A percentile compares a stretch with the other conserved stretches of the same genome.
Evolutionary conservation across 139 green algal genomes (phyloP).

Genomic region (Pleodorina starrii): DNA sequence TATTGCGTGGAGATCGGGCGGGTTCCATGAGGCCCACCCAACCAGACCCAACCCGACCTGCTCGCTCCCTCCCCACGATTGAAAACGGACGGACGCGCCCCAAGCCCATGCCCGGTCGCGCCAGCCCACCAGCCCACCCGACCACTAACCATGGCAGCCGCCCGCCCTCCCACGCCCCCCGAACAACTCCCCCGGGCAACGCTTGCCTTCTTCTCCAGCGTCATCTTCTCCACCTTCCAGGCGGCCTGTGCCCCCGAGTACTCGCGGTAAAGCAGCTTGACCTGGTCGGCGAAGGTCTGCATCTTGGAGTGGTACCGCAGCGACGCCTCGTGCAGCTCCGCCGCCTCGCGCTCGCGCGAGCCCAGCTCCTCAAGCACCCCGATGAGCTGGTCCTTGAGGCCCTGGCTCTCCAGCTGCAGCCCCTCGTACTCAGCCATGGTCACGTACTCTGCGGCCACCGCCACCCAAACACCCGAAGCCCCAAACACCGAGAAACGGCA

Average conservation of each 20-base stretch:
- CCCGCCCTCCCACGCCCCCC: not conserved
- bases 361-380: slow-evolving; percentile 66
- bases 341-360: slow-evolving; percentile 63
- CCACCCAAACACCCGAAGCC: not conserved
- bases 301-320: slow-evolving; percentile 62
- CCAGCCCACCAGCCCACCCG: too few relatives aligned
- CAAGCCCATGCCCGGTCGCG: too few relatives aligned
- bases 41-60: too few relatives aligned
- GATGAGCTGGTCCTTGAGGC: slow-evolving; percentile 70
- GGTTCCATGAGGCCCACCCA: too few relatives aligned
- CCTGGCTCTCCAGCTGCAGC: slow-evolving; percentile 52
- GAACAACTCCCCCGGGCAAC: not conserved
- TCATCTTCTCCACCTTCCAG: slow-evolving; percentile 64
- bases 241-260: slow-evolving; percentile 51
- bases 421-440: slow-evolving; percentile 67
- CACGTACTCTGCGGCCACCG: slow-evolving; percentile 54
- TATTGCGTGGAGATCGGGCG: too few relatives aligned
- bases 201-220: slow-evolving; percentile 63
- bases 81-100: too few relatives aligned
- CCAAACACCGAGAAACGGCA: too few relatives aligned
- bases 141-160: too few relatives aligned
- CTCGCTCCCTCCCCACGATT: too few relatives aligned
- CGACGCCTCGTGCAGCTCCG: slow-evolving; percentile 60
- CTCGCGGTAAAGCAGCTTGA: slow-evolving; percentile 72
- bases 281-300: slow-evolving; percentile 65